Evolutionary conservation across 495 filamentous ascomycete species (phyloP), one percentile per base, ranked within the genome.

Genomic region (Umbilicaria muhlenbergii): DNA sequence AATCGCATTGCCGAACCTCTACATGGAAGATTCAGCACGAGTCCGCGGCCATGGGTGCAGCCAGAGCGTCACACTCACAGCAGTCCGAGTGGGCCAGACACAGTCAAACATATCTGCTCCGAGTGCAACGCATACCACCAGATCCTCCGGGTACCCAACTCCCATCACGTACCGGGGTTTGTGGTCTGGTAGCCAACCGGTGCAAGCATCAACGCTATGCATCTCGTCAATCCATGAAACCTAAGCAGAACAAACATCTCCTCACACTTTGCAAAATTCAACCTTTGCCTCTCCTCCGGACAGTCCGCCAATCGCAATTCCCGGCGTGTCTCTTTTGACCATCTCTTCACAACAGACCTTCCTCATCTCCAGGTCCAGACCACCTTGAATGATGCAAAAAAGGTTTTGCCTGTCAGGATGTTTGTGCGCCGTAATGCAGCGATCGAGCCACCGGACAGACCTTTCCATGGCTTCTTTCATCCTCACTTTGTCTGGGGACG

Each of bases 41-140:
- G 36, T 10, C 14, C 35, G 11, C 14, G 35, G 10, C 11, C 14
- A 18, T 8, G 14, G 14, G 35, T 7, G 35, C 14, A 36, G 16
- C 8, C 8, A 10, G 24, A 28, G 24, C 10, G 11, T 12, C 41
- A 36, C 11, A 52, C 63, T 52, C 64, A 75, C 77, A 11, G 92
- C 91, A 18, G 91, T 96, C 34, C 91, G 72, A 18, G 91, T 98
- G 7, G 89, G 92, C 92, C 92, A 98, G 5, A 96, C 91, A 55
- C 92, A 98, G 64, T 98, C 91, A 59, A 98, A 98, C 92, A 98
- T 96, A 57, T 98, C 91, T 17, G 92, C 91, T 4, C 91, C 91
- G 5, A 98, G 72, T 11, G 91, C 91, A 11, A 93, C 71, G 41
- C 83, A 86, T 12, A 98, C 86, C 11, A 98, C 68, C 42, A 98